Base-by-base conservation (phyloP, 2,329 filamentous ascomycete genomes). In the Penicillium sp. region DNA sequence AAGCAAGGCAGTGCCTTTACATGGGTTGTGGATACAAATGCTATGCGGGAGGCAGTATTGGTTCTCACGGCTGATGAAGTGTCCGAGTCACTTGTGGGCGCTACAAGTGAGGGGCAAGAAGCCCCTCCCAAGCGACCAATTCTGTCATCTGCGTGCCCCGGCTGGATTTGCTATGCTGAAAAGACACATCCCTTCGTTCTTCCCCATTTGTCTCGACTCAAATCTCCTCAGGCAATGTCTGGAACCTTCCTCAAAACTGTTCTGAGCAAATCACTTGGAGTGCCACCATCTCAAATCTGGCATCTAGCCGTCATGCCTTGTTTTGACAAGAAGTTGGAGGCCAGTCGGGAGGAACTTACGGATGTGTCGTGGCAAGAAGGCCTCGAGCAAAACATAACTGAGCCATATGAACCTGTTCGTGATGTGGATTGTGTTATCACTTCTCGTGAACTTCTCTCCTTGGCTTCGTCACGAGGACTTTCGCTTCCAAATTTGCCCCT, bases 361-460 rank as follows among this genome's bases (percentile, higher is more conserved):
- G 90, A 93, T 70, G 78, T 83, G 7, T 84, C 86, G 16, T 97
- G 93, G 93, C 70, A 69, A 59, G 52, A 57, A 8, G 37, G 50
- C 3, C 57, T 79, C 75, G 26, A 10, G 3, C 3, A 22, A 6
- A 29, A 51, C 11, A 47, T 66, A n/a, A 60, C 78, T 77, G 52
- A 80, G 76, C 48, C 65, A 14, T 52, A 64, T 4, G 51, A 68
- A 3, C 78, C 82, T 1, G 83, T 95, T 26, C 84, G 95, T 55
- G 95, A 99, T 69, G 93, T 98, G 48, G 95, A 99, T 78, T 98
- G 93, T 74, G 95, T 99, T 45, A 98, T 99, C 73, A 99, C 95
- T 14, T 93, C 91, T 65, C 93, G 95, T 65, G 95, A 99, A 77
- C 83, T 99, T 22, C 82, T 99, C 37, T 95, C 95, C 82, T 84